phyloP scores from a whole-genome alignment of 1,284 basidiomycete genomes.

The Rhodotorula sp. region DNA sequence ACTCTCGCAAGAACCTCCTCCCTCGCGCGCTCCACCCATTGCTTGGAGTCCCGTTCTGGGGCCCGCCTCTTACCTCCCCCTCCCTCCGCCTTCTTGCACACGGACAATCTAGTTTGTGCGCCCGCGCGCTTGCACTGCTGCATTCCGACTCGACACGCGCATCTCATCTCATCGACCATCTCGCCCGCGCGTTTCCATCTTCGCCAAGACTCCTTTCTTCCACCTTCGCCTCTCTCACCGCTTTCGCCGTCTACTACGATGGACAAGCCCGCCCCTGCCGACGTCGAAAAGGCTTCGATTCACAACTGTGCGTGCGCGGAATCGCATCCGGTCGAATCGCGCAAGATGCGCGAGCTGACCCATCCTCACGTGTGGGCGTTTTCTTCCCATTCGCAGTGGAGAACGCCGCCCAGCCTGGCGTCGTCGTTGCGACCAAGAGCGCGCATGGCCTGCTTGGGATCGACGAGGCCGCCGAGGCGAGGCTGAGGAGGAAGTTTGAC shows the following conservation, averaged over 20 bases:
- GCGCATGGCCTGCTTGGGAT: conserved; percentile 32
- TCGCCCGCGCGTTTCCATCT: not conserved
- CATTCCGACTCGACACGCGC: not conserved
- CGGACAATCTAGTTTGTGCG: not conserved
- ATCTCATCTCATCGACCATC: not conserved
- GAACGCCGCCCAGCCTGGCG: not conserved
- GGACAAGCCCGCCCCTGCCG: not conserved
- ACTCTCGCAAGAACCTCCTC: not conserved
- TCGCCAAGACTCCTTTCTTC: not conserved
- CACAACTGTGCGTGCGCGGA: not conserved
- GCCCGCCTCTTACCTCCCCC: not conserved
- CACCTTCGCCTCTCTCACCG: not conserved
- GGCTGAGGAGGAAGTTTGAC: conserved; percentile 43
- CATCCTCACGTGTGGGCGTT: not conserved
- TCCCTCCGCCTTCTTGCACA: not conserved
- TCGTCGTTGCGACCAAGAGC: not conserved
- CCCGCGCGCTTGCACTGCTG: not conserved
- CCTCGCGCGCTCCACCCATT: not conserved
- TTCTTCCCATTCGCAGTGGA: not conserved
- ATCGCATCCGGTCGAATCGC: not conserved
- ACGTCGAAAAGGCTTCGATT: not conserved
- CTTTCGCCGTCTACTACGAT: not conserved
- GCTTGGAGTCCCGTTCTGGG: not conserved
- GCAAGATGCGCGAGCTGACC: not conserved
- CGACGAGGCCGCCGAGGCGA: conserved; percentile 46